Base-by-base conservation (phyloP, 148 eudicot species). In the Rhododendron ovatum region DNA sequence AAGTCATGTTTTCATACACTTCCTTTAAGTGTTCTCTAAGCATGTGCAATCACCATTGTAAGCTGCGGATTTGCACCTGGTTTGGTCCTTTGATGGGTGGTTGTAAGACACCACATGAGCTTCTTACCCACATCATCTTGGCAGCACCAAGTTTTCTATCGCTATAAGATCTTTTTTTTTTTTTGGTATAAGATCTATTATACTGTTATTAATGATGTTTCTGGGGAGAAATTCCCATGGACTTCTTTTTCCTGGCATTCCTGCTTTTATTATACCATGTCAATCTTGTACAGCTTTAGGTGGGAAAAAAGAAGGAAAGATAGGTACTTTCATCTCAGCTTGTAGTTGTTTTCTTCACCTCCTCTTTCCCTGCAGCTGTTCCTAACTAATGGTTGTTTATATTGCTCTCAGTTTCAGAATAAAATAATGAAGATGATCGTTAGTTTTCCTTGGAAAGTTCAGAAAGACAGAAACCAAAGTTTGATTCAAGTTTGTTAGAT, bases 371-470 rank as follows among this genome's bases (percentile, higher is more conserved):
- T 47, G 59, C 45, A 69, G 50, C 79, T 47, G 41, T 67, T 47
- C n/a, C 26, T 22, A 15, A 71, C 22, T 5, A 84, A 37, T 37
- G 35, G 71, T 57, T 61, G 59, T 78, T 78, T 78, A 85, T 59
- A 65, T 84, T 75, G 30, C 81, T 28, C n/a, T 37, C 71, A 84
- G 10, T 14, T 76, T 53, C 51, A 53, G 55, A 51, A 71, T 84
- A 14, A 35, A 15, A 33, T 33, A 22, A 9, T 4, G 11, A 71
- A 26, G 3, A 12, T 71, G 63, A 15, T 18, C 7, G 28, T 6
- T 71, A 28, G 74, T 28, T 57, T 81, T 45, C 74, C 51, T 71
- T 22, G 17, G 41, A 77, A 48, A 30, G 55, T 73, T n/a, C 35
- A 50, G 24, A n/a, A n/a, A n/a, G n/a, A n/a, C n/a, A n/a, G n/a